Evolutionary conservation across 2,329 filamentous ascomycete genomes (phyloP).

Genomic region (Aspergillus candidus): DNA sequence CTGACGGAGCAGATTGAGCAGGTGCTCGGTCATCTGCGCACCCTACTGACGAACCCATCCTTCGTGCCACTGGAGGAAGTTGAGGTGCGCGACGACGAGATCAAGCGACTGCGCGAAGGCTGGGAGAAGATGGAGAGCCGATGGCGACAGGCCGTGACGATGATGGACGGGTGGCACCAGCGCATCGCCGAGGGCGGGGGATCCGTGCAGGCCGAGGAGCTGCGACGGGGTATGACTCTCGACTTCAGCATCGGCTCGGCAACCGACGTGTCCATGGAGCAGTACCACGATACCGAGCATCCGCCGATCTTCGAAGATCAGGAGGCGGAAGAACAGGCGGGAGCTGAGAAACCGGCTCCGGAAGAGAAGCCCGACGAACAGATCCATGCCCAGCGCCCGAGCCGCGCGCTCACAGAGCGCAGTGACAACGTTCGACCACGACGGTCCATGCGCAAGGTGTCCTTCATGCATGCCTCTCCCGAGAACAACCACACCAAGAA

Average conservation of each 20-base stretch:
- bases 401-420: slow-evolving; percentile 31
- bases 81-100: slow-evolving; percentile 85
- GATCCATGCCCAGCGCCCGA: slow-evolving; percentile 8
- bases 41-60: slow-evolving; percentile 85
- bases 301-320: slow-evolving; percentile 30
- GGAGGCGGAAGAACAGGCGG: slow-evolving; percentile 24
- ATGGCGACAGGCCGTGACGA: slow-evolving; percentile 80
- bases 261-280: slow-evolving; percentile 15
- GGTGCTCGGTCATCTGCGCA: slow-evolving; percentile 73
- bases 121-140: slow-evolving; percentile 91
- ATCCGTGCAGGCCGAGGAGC: slow-evolving; percentile 38
- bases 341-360: slow-evolving; percentile 8
- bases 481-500: slow-evolving; percentile 24
- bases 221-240: slow-evolving; percentile 40
- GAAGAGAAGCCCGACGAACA: slow-evolving; percentile 8
- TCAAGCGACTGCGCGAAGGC: slow-evolving; percentile 70
- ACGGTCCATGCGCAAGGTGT: slow-evolving; percentile 31
- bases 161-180: slow-evolving; percentile 90
- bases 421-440: slow-evolving; percentile 31
- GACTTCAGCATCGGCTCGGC: slow-evolving; percentile 28
- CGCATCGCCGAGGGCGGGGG: slow-evolving; percentile 54
- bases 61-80: slow-evolving; percentile 96
- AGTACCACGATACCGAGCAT: slow-evolving; percentile 18
- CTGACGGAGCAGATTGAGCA: slow-evolving; percentile 67
- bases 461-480: slow-evolving; percentile 30